Conservation (phyloP, 345 rosid genomes). For the Rubroshorea leprosula region DNA sequence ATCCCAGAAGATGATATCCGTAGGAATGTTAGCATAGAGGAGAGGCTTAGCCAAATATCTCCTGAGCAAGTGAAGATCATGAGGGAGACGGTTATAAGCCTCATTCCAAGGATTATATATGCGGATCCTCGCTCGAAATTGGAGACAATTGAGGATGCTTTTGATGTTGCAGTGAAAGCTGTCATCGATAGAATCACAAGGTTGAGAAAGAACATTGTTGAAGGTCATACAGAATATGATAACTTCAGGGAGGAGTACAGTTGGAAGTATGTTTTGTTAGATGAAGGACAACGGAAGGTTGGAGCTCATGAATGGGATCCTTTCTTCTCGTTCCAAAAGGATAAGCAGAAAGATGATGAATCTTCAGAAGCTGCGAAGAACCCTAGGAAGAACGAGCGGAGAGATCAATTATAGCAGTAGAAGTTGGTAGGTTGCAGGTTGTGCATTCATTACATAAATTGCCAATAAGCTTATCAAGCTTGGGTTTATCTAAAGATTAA, state of each 20-base stretch:
- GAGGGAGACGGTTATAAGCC: slow-evolving; percentile 72
- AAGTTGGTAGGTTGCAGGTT: slow-evolving; percentile 8
- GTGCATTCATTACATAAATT: slow-evolving; percentile 15
- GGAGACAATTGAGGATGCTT: slow-evolving; percentile 64
- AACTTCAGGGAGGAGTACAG: slow-evolving; percentile 82
- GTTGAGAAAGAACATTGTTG: slow-evolving; percentile 66
- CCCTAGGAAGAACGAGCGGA: slow-evolving; percentile 84
- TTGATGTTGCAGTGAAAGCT: slow-evolving; percentile 76
- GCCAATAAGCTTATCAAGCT: slow-evolving; percentile 10
- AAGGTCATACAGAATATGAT: slow-evolving; percentile 71
- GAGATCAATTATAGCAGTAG: slow-evolving; percentile 35
- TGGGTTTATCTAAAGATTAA: too few species aligned
- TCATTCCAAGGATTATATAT: slow-evolving; percentile 63
- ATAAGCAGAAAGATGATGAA: slow-evolving; percentile 42
- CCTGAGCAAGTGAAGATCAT: slow-evolving; percentile 61
- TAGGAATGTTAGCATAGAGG: slow-evolving; percentile 71
- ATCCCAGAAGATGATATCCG: slow-evolving; percentile 77
- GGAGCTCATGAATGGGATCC: slow-evolving; percentile 93
- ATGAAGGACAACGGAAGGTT: slow-evolving; percentile 68
- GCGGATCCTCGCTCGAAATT: slow-evolving; percentile 74
- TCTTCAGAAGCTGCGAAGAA: slow-evolving; percentile 74
- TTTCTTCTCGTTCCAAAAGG: slow-evolving; percentile 88
- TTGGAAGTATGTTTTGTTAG: slow-evolving; percentile 83
- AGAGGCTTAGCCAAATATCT: slow-evolving; percentile 57
- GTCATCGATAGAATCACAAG: slow-evolving; percentile 73